These are phyloP conservation scores for Hymenoscyphus salicellus DNA, from an alignment of 2,329 filamentous ascomycete species.

Conservation along the genomic window DNA sequence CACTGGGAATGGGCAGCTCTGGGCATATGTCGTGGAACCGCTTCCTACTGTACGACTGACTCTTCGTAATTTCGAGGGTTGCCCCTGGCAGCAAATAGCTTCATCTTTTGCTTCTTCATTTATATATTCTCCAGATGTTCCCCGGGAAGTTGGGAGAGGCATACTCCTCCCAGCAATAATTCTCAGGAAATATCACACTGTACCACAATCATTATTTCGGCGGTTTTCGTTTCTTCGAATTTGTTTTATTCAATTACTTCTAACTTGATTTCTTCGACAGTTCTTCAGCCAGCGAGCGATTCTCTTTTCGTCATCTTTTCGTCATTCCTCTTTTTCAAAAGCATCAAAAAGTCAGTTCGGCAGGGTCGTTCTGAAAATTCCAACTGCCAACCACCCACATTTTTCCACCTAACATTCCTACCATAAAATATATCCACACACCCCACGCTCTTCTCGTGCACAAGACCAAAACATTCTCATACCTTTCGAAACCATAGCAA, in stretches of 20 bases:
- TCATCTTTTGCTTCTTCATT: constrained; percentile 6
- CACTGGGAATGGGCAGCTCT: constrained; percentile 29
- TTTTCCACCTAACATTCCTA: constrained; percentile 1
- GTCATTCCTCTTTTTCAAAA: neutral
- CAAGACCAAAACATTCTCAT: neutral
- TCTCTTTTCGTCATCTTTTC: constrained; percentile 3
- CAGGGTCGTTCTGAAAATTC: constrained; percentile 1
- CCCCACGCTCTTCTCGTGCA: neutral
- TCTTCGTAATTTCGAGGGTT: constrained; percentile 31
- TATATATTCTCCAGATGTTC: constrained; percentile 13
- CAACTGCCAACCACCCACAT: neutral
- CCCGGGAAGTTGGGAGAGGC: neutral
- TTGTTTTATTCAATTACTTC: neutral
- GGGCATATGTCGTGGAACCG: constrained; percentile 17
- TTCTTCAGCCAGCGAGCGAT: constrained; percentile 11
- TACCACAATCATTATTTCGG: constrained; percentile 7
- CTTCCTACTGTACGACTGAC: constrained; percentile 30
- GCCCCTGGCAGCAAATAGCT: constrained; percentile 30
- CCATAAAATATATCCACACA: neutral
- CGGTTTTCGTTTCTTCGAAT: constrained; percentile 4
- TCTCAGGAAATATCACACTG: constrained; percentile 3
- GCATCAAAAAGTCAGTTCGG: neutral
- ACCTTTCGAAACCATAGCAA: constrained; percentile 2
- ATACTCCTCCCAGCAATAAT: neutral
- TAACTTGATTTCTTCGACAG: neutral